Evolutionary conservation across 352 stramenopile species (phyloP).

Genomic region (Phytophthora hibernalis): DNA sequence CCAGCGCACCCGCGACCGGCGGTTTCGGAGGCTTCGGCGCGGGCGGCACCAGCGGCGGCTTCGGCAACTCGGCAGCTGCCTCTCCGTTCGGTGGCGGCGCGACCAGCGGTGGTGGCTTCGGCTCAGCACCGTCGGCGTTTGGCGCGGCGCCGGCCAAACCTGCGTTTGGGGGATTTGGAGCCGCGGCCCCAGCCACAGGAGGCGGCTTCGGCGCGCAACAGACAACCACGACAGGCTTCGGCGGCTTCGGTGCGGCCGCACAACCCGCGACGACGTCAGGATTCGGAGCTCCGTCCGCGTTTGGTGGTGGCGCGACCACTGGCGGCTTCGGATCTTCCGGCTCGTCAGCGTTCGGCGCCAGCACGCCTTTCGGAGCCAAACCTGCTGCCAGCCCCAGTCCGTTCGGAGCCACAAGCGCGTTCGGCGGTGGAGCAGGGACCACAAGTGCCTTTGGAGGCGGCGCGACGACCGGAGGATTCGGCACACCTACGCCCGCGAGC

Average conservation of each 20-base stretch:
- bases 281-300: constrained; percentile 48
- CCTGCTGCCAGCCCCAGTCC: constrained; percentile 63
- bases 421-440: constrained; percentile 46
- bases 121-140: constrained; percentile 50
- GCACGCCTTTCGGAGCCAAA: constrained; percentile 65
- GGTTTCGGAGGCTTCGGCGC: constrained; percentile 60
- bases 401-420: constrained; percentile 65
- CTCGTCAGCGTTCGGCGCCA: constrained; percentile 49
- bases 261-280: constrained; percentile 40
- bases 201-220: constrained; percentile 31
- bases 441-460: constrained; percentile 51
- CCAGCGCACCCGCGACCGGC: constrained; percentile 42
- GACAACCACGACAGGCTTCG: constrained; percentile 45
- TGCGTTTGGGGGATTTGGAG: constrained; percentile 50
- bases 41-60: constrained; percentile 41
- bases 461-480: constrained; percentile 43
- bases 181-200: constrained; percentile 15
- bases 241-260: constrained; percentile 47
- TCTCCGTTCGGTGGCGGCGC: constrained; percentile 59
- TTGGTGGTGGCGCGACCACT: constrained; percentile 26
- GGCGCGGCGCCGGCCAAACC: constrained; percentile 41
- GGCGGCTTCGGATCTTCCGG: constrained; percentile 38
- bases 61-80: constrained; percentile 46
- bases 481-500: constrained; percentile 34
- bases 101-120: constrained; percentile 32